Conservation (phyloP, 352 stramenopile genomes). For the Globisporangium camurandrum region DNA sequence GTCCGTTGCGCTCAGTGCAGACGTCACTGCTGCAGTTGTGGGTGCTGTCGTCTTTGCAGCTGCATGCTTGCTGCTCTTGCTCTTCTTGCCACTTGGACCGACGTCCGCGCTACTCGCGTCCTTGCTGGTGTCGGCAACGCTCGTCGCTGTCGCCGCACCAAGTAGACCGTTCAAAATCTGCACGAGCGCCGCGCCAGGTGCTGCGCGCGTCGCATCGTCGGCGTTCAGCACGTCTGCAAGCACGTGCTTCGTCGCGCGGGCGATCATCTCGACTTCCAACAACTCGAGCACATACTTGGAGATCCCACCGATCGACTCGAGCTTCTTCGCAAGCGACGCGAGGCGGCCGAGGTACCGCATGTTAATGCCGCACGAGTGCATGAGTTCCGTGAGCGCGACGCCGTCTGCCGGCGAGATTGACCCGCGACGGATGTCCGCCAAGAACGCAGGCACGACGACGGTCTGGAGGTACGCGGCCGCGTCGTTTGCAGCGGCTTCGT, state of each 20-base stretch:
- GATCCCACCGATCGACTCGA: slow-evolving; percentile 83
- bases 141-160: slow-evolving; percentile 16
- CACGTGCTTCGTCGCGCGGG: slow-evolving; percentile 87
- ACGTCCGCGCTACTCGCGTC: slow-evolving; percentile 18
- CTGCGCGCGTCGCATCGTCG: slow-evolving; percentile 47
- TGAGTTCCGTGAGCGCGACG: slow-evolving; percentile 87
- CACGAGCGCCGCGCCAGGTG: slow-evolving; percentile 67
- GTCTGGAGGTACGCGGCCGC: slow-evolving; percentile 79
- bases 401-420: slow-evolving; percentile 85
- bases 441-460: slow-evolving; percentile 81
- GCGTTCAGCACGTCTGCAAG: slow-evolving; percentile 64
- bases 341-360: slow-evolving; percentile 94
- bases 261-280: slow-evolving; percentile 95
- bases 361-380: slow-evolving; percentile 95
- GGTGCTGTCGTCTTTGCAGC: slow-evolving; percentile 22
- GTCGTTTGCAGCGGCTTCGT: slow-evolving; percentile 67
- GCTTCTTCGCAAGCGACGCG: slow-evolving; percentile 79
- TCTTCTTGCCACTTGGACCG: slow-evolving; percentile 23
- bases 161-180: slow-evolving; percentile 85
- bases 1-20: slow-evolving; percentile 25
- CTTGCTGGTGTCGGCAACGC: slow-evolving; percentile 6
- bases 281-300: slow-evolving; percentile 92
- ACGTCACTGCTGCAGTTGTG: slow-evolving; percentile 6
- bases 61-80: slow-evolving; percentile 16
- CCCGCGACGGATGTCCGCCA: slow-evolving; percentile 76